Evolutionary conservation across 352 stramenopile species (phyloP).

Genomic region (Phytopythium vexans): DNA sequence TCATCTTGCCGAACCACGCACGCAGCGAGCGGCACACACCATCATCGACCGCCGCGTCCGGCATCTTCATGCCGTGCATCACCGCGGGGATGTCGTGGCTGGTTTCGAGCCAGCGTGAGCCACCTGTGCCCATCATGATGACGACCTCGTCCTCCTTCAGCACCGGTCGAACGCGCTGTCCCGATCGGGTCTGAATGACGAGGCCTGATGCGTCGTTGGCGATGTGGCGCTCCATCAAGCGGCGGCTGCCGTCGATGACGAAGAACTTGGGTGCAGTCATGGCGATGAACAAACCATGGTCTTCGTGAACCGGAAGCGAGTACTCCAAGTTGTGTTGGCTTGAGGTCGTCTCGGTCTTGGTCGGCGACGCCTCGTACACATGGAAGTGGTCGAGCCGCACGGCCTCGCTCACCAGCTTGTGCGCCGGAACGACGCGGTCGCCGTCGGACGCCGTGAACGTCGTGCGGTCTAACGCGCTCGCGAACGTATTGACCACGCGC

Average conservation of each 20-base stretch:
- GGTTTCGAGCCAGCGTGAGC: conserved; percentile 38
- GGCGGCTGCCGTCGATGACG: conserved; percentile 20
- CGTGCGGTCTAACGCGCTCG: conserved; percentile 28
- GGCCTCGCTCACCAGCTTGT: conserved; percentile 38
- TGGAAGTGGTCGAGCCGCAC: conserved; percentile 64
- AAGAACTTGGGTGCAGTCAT: conserved; percentile 49
- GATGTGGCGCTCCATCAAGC: conserved; percentile 14
- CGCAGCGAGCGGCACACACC: conserved; percentile 27
- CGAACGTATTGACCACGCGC: conserved; percentile 35
- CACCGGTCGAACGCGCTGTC: conserved; percentile 33
- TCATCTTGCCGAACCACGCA: conserved; percentile 66
- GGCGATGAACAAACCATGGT: conserved; percentile 53
- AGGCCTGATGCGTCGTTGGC: conserved; percentile 32
- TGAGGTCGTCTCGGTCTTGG: conserved; percentile 2
- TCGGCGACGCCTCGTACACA: conserved; percentile 36
- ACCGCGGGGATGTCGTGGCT: conserved; percentile 43
- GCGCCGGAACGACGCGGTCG: conserved; percentile 23
- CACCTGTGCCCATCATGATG: conserved; percentile 53
- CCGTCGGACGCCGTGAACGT: conserved; percentile 39
- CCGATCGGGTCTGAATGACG: conserved; percentile 27
- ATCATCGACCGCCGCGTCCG: conserved; percentile 13
- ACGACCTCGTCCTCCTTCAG: conserved; percentile 53
- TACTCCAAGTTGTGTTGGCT: conserved; percentile 14
- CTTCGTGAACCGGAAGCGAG: conserved; percentile 53
- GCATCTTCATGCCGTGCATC: conserved; percentile 64